Evolutionary conservation across 768 basidiomycete genomes (phyloP).

Genomic region (Russula sp.): DNA sequence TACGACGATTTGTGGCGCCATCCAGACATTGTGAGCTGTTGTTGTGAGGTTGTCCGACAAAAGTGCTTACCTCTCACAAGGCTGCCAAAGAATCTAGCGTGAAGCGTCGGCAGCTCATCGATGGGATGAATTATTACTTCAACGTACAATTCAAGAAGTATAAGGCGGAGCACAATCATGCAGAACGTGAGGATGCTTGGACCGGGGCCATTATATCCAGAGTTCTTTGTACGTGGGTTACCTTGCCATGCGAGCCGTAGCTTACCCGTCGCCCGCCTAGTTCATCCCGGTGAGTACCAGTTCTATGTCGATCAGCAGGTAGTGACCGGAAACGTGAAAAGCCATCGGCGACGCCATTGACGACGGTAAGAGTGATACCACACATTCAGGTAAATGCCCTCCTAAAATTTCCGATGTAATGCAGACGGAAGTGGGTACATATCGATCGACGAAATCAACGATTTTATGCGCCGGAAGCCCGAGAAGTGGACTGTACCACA

Average conservation of each 20-base stretch:
- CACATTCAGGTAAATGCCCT: neutral
- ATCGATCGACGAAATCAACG: conserved; percentile 15
- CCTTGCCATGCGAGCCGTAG: neutral
- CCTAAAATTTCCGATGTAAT: neutral
- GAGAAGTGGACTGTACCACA: conserved; percentile 18
- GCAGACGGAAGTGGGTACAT: conserved; percentile 18
- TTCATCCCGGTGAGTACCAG: conserved; percentile 2
- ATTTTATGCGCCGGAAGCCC: conserved; percentile 14
- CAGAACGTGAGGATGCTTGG: conserved; percentile 18
- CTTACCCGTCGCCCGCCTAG: neutral
- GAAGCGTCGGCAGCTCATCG: conserved; percentile 16
- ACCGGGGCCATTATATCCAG: conserved; percentile 11
- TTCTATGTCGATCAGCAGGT: neutral
- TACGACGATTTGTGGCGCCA: neutral
- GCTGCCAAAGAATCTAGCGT: conserved; percentile 17
- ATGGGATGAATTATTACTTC: conserved; percentile 13
- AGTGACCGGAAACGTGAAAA: neutral
- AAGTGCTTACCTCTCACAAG: conserved; percentile 6
- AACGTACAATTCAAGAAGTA: conserved; percentile 18
- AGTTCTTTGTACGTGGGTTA: conserved; percentile 9
- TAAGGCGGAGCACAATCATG: conserved; percentile 10
- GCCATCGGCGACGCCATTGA: conserved; percentile 21
- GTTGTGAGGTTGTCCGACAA: neutral
- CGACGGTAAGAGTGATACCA: conserved; percentile 6
- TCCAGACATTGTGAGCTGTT: neutral